Conservation (phyloP, 345 rosid genomes). For the Rhizophora mangle region DNA sequence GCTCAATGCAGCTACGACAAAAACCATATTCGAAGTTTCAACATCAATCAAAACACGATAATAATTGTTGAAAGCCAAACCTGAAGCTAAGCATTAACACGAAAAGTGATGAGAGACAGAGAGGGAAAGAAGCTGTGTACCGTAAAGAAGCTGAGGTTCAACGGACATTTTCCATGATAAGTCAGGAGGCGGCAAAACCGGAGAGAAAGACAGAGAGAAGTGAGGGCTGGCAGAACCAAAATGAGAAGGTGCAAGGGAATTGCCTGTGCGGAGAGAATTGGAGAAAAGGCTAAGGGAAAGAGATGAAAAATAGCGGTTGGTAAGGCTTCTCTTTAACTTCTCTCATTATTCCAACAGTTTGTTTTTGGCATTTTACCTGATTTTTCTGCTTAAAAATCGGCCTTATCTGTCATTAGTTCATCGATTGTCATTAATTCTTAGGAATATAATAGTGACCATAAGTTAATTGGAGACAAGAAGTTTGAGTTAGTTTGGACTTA, state of each 20-base stretch:
- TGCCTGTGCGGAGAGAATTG: background rate
- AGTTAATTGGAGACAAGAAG: background rate
- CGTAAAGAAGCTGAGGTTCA: constrained; percentile 14
- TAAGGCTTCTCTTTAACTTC: constrained; percentile 20
- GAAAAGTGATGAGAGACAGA: background rate
- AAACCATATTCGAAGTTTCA: no score
- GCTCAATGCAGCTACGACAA: no score
- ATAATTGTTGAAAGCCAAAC: no score
- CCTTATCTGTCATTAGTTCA: constrained; percentile 8
- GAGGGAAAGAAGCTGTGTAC: constrained; percentile 5
- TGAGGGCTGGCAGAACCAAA: constrained; percentile 1
- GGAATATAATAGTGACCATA: background rate
- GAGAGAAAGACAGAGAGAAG: constrained; percentile 2
- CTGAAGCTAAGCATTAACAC: no score
- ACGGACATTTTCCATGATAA: constrained; percentile 13
- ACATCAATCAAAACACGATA: no score
- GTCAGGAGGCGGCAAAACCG: constrained; percentile 9
- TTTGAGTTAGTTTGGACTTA: no score
- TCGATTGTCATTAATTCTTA: background rate
- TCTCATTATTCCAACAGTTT: background rate
- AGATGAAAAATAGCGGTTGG: constrained; percentile 23
- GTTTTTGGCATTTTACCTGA: constrained; percentile 1
- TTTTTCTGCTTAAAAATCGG: constrained; percentile 26
- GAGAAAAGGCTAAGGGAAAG: constrained; percentile 7
- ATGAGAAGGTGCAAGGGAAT: background rate